Conservation (phyloP, 2,329 filamentous ascomycete species). For the Westerdykella aurantiaca region DNA sequence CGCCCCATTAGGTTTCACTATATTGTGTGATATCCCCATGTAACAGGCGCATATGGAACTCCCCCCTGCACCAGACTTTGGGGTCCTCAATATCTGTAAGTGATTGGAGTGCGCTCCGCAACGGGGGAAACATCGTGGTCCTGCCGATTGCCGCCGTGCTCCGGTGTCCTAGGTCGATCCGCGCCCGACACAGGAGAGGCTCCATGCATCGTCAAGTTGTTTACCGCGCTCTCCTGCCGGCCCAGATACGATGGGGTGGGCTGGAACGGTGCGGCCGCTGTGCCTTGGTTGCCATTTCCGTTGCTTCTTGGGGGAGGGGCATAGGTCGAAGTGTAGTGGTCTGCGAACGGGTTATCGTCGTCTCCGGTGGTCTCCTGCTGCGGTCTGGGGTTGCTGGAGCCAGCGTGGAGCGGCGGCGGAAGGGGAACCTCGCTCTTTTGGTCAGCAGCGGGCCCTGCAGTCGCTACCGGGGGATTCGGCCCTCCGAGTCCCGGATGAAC, state of each 20-base stretch:
- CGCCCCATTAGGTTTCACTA: neutral
- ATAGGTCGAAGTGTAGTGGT: conserved; percentile 35
- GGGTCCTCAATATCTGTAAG: conserved; percentile 31
- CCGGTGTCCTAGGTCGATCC: conserved; percentile 24
- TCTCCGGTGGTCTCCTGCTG: conserved; percentile 7
- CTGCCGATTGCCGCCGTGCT: conserved; percentile 10
- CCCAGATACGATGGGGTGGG: conserved; percentile 41
- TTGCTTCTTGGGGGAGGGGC: conserved; percentile 15
- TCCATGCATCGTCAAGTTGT: conserved; percentile 45
- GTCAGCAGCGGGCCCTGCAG: conserved; percentile 5
- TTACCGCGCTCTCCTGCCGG: conserved; percentile 40
- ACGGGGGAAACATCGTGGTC: conserved; percentile 32
- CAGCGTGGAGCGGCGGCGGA: conserved; percentile 26
- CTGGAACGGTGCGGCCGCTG: conserved; percentile 22
- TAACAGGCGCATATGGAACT: neutral
- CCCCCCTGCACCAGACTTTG: neutral
- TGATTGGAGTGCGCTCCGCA: conserved; percentile 33
- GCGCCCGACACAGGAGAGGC: conserved; percentile 22
- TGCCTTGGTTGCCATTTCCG: conserved; percentile 1
- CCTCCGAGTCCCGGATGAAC: conserved; percentile 7
- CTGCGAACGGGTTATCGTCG: conserved; percentile 39
- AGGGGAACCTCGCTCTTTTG: conserved; percentile 17
- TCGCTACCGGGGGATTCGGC: neutral
- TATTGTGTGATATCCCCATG: neutral
- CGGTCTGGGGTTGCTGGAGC: conserved; percentile 8